Evolutionary conservation across 2,329 filamentous ascomycete genomes (phyloP), one percentile per base, ranked within the genome.

Genomic region (Fusarium camptoceras): DNA sequence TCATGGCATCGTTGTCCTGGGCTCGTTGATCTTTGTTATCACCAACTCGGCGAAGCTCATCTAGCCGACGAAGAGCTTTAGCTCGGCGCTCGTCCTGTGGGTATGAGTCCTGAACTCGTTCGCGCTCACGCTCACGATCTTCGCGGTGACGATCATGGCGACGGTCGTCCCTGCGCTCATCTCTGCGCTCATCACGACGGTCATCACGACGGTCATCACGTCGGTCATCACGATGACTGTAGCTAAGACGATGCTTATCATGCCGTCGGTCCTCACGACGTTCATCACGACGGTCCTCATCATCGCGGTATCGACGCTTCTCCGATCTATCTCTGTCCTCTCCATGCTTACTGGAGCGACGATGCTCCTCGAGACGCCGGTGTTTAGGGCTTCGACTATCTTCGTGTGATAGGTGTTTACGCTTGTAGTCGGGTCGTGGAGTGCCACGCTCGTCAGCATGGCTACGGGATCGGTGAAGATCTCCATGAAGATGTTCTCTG

Each of bases 351-450:
- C 78, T 79, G 14, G 75, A 69, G 18, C 81, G 81, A 18, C 82
- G 81, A 20, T 73, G 70, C 14, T 84, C 82, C 20, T 84, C 82
- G 6, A 75, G 59, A 20, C 82, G 80, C 14, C 82, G 80, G 53
- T 82, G 78, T 73, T 84, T 84, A n/a, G 81, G 78, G 39, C 79
- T 81, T 31, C 80, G 80, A 22, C 76, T 79, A 47, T 82, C 81
- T n/a, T 83, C 82, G 34, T 82, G 78, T n/a, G 80, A 80, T 9
- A 84, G 86, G 65, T 90, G 87, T 76, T 90, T 91, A 53, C 89
- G 85, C 79, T 91, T 91, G 54, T 83, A 79, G 39, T 90, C 88
- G 3, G 84, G 83, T 25, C 86, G 81, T 2, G 85, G 84, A 6
- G 83, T 83, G 30, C 82, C 82, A 39, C 84, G 82, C 20, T 89